Evolutionary conservation across 306 rosid genomes (phyloP), one percentile per base, ranked within the genome.

Genomic region (Cotoneaster glaucophyllus): DNA sequence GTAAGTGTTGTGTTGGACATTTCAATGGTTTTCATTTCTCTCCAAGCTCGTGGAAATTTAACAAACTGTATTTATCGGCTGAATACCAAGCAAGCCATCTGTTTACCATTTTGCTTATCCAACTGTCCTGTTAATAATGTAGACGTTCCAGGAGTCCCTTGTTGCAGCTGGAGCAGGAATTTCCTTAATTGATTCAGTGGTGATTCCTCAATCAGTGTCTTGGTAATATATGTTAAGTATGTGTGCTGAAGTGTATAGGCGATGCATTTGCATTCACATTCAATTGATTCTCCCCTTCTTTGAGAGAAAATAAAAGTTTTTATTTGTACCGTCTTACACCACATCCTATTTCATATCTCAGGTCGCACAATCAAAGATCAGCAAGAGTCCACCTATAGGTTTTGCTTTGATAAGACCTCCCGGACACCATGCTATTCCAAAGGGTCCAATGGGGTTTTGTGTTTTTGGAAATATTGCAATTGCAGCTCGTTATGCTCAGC

Each of bases 321-420:
- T 76, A 70, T 66, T 19, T 58, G 73, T 64, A n/a, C 25, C 65
- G 11, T 10, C 71, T 43, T 64, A 64, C 68, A 48, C 62, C 28
- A 25, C 41, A 6, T 52, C 48, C 25, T n/a, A 52, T 73, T 58
- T 62, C 74, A 21, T 71, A 8, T 26, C 54, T 56, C 87, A 91
- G 96, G 94, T 91, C 74, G 85, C 92, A 70, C 93, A 89, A 67
- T 94, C 97, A 62, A 83, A 76, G 90, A 76, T 70, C 77, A 73
- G 70, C 70, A 72, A 13, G 75, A 84, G 86, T 77, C 85, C 96
- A 50, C 96, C 96, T 39, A 78, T 84, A 68, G 97, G 97, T 82
- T 94, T 94, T 88, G 97, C 97, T 80, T 83, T 94, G 87, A 88
- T 94, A 76, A 84, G 97, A 79, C 98, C 97, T n/a, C 98, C 97